Evolutionary conservation across 371 early-diverging fungal species (phyloP).

Genomic region (Cokeromyces recurvatus): DNA sequence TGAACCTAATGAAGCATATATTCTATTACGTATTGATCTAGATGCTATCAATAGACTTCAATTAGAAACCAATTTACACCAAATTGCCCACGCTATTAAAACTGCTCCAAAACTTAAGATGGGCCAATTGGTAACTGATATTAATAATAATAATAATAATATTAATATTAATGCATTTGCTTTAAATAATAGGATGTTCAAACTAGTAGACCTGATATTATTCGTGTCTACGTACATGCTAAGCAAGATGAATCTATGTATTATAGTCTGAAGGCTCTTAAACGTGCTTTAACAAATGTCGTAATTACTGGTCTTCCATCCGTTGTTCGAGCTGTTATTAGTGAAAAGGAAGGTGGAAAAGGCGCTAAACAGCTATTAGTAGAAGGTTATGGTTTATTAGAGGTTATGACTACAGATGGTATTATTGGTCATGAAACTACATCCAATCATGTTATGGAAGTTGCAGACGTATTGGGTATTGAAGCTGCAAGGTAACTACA

Average conservation of each 20-base stretch:
- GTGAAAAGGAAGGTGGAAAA: slow-evolving; percentile 59
- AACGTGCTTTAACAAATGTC: slow-evolving; percentile 78
- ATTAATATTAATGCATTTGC: neutral
- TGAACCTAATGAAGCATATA: slow-evolving; percentile 66
- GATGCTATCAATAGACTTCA: slow-evolving; percentile 72
- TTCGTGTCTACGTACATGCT: slow-evolving; percentile 68
- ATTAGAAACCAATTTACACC: slow-evolving; percentile 78
- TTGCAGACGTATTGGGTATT: slow-evolving; percentile 91
- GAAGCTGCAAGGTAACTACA: slow-evolving; percentile 52
- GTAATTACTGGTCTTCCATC: slow-evolving; percentile 86
- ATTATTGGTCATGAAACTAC: slow-evolving; percentile 79
- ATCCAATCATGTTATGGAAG: slow-evolving; percentile 96
- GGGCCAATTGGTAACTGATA: slow-evolving; percentile 54
- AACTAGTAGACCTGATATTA: slow-evolving; percentile 65
- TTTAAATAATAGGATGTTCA: slow-evolving; percentile 60
- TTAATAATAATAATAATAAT: too few species aligned
- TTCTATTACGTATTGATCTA: slow-evolving; percentile 78
- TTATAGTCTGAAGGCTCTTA: slow-evolving; percentile 76
- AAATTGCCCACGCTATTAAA: slow-evolving; percentile 77
- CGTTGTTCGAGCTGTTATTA: slow-evolving; percentile 87
- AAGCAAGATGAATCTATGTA: slow-evolving; percentile 69
- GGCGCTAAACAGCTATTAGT: slow-evolving; percentile 71
- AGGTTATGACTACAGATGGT: slow-evolving; percentile 88
- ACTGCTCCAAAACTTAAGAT: slow-evolving; percentile 85
- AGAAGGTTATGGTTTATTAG: slow-evolving; percentile 93